Conservation (phyloP, 2,329 filamentous ascomycete genomes). For the Neopestalotiopsis sp. region DNA sequence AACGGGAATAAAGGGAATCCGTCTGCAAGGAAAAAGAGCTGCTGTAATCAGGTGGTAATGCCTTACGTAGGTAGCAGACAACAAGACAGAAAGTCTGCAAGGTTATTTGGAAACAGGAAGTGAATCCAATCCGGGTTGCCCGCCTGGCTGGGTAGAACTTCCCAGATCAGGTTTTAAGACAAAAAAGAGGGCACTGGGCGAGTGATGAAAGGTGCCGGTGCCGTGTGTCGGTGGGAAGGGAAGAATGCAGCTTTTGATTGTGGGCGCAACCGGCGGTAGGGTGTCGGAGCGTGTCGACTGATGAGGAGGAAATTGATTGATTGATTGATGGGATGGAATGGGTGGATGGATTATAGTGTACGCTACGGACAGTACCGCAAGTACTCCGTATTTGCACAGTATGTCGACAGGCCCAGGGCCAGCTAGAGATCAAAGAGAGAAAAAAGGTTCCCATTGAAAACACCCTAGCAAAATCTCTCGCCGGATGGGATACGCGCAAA, state of each 20-base stretch:
- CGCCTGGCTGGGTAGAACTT: slow-evolving; percentile 8
- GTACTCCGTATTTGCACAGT: slow-evolving; percentile 1
- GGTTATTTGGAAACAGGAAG: slow-evolving; percentile 6
- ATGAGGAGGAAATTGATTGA: slow-evolving; percentile 1
- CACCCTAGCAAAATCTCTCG: slow-evolving; percentile 14
- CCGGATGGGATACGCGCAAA: slow-evolving; percentile 10
- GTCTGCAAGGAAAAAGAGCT: neutral
- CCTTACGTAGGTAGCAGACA: neutral
- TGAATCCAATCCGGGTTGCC: neutral
- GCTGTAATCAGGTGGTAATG: neutral
- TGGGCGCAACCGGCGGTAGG: slow-evolving; percentile 13
- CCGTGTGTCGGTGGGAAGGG: neutral
- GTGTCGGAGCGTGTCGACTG: neutral
- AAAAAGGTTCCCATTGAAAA: slow-evolving; percentile 10
- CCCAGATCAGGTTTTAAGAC: slow-evolving; percentile 16
- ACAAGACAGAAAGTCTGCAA: neutral
- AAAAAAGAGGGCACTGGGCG: neutral
- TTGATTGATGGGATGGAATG: slow-evolving; percentile 2
- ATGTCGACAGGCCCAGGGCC: neutral
- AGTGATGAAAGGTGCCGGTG: neutral
- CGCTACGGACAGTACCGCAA: neutral
- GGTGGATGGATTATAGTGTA: neutral
- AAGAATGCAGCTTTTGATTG: slow-evolving; percentile 18
- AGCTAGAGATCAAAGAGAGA: neutral
- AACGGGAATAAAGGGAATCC: slow-evolving; percentile 17